Evolutionary conservation across 495 filamentous ascomycete species (phyloP).

Genomic region (Neurospora sublineolata): DNA sequence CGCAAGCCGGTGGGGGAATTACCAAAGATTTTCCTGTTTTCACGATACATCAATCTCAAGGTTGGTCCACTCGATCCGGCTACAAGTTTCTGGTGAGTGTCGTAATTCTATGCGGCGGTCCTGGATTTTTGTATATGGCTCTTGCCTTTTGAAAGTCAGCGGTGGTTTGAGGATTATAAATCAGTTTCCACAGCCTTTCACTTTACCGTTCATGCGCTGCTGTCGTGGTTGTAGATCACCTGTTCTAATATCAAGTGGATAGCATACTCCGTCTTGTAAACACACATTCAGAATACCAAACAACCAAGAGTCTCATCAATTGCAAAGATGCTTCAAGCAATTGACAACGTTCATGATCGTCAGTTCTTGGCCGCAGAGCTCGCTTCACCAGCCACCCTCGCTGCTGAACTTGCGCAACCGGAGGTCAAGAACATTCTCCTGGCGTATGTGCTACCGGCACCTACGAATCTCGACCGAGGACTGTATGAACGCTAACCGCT

Average conservation of each 20-base stretch:
- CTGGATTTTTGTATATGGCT: not conserved
- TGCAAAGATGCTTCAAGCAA: not conserved
- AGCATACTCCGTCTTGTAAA: not conserved
- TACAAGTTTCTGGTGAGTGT: not conserved
- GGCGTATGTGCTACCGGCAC: not conserved
- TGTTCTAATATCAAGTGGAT: not conserved
- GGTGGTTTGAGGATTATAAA: not conserved
- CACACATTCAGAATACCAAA: not conserved
- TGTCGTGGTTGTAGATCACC: not conserved
- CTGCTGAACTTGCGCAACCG: not conserved
- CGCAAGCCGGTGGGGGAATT: not conserved
- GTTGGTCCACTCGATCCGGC: not conserved
- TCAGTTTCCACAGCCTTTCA: not conserved
- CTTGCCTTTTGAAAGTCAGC: not conserved
- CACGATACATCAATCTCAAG: not conserved
- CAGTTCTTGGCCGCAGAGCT: not conserved
- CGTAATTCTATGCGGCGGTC: not conserved
- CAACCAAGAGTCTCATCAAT: not conserved
- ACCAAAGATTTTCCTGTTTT: not conserved
- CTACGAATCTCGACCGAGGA: not conserved
- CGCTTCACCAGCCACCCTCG: not conserved
- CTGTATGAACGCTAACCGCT: not conserved
- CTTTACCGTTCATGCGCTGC: not conserved
- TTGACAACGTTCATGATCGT: not conserved
- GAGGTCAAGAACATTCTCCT: not conserved